A percentile compares a stretch with the other conserved stretches of the same genome.
These are phyloP conservation scores for Lepidium sativum DNA, from an alignment of 345 rosid genomes.

Conservation along the genomic window DNA sequence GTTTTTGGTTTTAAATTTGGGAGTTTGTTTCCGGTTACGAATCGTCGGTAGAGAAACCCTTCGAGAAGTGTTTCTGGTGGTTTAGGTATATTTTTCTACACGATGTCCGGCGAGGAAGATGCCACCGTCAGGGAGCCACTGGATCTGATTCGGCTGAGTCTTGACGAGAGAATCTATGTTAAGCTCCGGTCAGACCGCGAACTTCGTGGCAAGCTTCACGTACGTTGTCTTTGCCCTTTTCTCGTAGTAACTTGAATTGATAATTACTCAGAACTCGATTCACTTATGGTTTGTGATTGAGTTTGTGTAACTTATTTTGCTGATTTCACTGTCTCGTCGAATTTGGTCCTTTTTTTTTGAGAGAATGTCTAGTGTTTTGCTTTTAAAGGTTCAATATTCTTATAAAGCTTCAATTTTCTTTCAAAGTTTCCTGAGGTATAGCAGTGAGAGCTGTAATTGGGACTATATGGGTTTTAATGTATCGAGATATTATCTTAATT, in stretches of 20 bases:
- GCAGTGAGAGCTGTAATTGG: background rate
- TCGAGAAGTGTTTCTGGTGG: background rate
- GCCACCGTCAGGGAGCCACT: slow-evolving; percentile 97
- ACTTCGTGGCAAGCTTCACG: slow-evolving; percentile 99
- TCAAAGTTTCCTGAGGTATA: background rate
- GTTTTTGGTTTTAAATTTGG: background rate
- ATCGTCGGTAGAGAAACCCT: slow-evolving; percentile 1
- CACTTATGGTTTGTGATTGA: background rate
- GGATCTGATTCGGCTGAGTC: slow-evolving; percentile 94
- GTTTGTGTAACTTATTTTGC: background rate
- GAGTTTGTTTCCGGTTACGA: background rate
- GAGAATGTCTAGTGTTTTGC: slow-evolving; percentile 4
- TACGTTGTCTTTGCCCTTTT: slow-evolving; percentile 15
- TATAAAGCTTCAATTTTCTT: no score
- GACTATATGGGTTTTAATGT: no score
- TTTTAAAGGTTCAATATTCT: background rate
- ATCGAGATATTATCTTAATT: background rate
- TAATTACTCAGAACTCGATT: background rate
- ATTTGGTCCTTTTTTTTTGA: no score
- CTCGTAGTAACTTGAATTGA: background rate
- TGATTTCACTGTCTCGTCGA: background rate
- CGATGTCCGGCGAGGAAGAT: slow-evolving; percentile 90
- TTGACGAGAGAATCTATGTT: slow-evolving; percentile 98
- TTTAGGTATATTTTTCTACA: background rate
- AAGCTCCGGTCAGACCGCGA: slow-evolving; percentile 99